Conservation (phyloP, 768 basidiomycete genomes). For the Termitomyces titanicus region DNA sequence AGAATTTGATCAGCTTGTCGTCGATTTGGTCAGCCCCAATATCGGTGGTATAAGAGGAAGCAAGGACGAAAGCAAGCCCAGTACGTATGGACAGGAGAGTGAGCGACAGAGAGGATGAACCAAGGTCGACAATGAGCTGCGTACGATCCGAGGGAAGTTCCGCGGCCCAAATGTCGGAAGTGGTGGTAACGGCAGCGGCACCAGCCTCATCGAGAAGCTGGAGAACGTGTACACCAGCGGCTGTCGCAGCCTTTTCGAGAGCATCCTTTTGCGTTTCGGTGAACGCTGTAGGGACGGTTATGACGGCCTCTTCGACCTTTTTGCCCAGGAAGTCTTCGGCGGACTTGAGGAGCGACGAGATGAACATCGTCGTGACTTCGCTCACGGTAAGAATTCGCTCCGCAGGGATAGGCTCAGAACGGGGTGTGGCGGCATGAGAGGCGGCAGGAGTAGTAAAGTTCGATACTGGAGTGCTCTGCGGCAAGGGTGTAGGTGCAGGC, state of each 20-base stretch:
- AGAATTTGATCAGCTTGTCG: conserved; percentile 82
- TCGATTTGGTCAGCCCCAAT: conserved; percentile 75
- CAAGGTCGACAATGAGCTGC: conserved; percentile 79
- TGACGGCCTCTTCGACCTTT: conserved; percentile 74
- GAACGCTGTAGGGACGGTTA: conserved; percentile 80
- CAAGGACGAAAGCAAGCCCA: conserved; percentile 67
- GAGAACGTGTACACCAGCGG: conserved; percentile 79
- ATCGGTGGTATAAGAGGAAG: conserved; percentile 40
- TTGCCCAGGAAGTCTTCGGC: conserved; percentile 90
- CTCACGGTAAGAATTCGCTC: conserved; percentile 76
- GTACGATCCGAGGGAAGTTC: conserved; percentile 59
- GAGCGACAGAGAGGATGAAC: conserved; percentile 67
- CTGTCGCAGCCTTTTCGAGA: conserved; percentile 66
- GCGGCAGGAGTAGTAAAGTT: conserved; percentile 55
- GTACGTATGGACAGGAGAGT: conserved; percentile 71
- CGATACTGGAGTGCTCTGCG: conserved; percentile 31
- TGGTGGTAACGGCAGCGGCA: conserved; percentile 63
- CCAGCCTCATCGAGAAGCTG: conserved; percentile 88
- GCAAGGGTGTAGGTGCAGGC: conserved; percentile 69
- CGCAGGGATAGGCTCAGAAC: conserved; percentile 62
- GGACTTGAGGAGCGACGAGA: conserved; percentile 78
- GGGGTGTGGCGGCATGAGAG: conserved; percentile 66
- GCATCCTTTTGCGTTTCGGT: conserved; percentile 64
- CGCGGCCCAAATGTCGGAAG: conserved; percentile 39
- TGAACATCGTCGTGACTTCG: conserved; percentile 83